Evolutionary conservation across 345 rosid species (phyloP).

Genomic region (Erodium maritimum): DNA sequence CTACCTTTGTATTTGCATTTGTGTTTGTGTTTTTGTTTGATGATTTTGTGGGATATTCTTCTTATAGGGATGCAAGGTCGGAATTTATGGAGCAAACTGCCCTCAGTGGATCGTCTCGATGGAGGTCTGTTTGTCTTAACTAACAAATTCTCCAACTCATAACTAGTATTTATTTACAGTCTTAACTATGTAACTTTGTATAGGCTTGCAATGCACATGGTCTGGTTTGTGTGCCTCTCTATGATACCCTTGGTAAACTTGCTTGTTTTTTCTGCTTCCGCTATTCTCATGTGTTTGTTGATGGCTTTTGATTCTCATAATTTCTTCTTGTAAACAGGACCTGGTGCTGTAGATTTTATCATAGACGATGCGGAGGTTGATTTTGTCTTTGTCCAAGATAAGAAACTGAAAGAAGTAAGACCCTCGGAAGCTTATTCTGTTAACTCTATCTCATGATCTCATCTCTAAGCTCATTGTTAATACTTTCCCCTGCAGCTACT

Average conservation of each 20-base stretch:
- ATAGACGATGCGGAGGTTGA: conserved; percentile 81
- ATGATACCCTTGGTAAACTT: conserved; percentile 80
- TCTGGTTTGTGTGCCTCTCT: conserved; percentile 82
- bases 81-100: conserved; percentile 86
- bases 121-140: conserved; percentile 69
- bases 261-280: neutral
- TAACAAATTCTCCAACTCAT: neutral
- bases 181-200: conserved; percentile 9
- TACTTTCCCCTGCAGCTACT: conserved; percentile 37
- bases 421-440: neutral
- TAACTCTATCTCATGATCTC: neutral
- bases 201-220: conserved; percentile 83
- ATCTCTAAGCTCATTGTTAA: neutral
- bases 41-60: neutral
- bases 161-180: too few relatives aligned
- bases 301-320: neutral
- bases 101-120: conserved; percentile 92
- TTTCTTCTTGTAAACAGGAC: conserved; percentile 33
- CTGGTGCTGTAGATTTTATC: conserved; percentile 77
- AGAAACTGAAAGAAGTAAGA: conserved; percentile 59
- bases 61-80: conserved; percentile 80
- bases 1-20: too few relatives aligned
- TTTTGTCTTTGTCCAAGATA: conserved; percentile 71
- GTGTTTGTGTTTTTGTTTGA: neutral
- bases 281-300: neutral